Evolutionary conservation across 257 asterid genomes (phyloP).

Genomic region (Solanum pinnatisectum): DNA sequence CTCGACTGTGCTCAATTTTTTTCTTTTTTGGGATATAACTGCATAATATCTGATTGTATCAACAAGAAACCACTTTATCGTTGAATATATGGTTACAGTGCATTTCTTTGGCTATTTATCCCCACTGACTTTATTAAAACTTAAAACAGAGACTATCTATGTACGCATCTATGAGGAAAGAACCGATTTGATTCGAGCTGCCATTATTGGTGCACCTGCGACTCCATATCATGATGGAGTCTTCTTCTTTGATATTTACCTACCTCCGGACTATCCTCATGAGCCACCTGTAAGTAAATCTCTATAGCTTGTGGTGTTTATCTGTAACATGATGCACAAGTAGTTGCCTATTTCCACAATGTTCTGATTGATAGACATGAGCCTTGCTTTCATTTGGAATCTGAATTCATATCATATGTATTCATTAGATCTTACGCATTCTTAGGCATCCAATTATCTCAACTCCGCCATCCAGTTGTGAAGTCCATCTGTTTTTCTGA

Average conservation of each 20-base stretch:
- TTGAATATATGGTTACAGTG: not conserved
- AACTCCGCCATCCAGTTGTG: not conserved
- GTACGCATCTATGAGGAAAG: constrained; percentile 76
- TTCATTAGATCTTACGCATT: not conserved
- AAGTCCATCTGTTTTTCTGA: not conserved
- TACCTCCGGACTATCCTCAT: constrained; percentile 76
- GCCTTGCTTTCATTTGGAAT: not conserved
- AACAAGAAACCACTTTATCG: not conserved
- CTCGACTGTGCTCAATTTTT: not conserved
- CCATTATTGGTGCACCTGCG: constrained; percentile 66
- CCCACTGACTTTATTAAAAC: not conserved
- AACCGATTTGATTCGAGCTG: constrained; percentile 76
- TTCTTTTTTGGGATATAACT: not conserved
- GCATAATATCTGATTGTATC: not conserved
- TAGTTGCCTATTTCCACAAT: not conserved
- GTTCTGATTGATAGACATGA: not conserved
- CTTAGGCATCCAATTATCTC: not conserved
- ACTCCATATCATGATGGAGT: constrained; percentile 95
- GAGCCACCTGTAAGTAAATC: constrained; percentile 78
- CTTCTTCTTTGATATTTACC: constrained; percentile 76
- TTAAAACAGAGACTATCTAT: constrained; percentile 54
- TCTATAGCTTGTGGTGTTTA: not conserved
- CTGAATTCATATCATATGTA: not conserved
- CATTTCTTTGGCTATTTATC: not conserved
- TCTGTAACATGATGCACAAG: not conserved